Evolutionary conservation across 352 stramenopile species (phyloP).

Genomic region (Phytophthora cryptogea): DNA sequence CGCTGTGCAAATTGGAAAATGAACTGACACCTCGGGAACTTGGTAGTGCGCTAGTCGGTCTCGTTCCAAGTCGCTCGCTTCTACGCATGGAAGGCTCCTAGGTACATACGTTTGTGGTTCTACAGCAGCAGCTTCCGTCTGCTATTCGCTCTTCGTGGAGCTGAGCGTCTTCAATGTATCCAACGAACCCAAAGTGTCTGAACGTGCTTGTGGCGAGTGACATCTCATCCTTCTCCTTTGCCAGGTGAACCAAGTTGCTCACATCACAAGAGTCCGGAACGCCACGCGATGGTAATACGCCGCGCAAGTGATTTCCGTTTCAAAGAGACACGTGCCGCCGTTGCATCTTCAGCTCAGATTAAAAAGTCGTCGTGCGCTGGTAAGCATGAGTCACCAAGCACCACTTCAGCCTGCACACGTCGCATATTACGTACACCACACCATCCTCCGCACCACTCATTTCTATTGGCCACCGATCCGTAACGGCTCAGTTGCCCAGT

Average conservation of each 20-base stretch:
- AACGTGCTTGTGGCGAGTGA: neutral
- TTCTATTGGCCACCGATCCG: slow-evolving; percentile 14
- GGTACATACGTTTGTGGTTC: slow-evolving; percentile 9
- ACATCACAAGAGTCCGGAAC: neutral
- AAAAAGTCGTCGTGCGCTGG: too few species aligned
- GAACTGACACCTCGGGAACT: slow-evolving; percentile 1
- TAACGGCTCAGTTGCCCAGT: slow-evolving; percentile 12
- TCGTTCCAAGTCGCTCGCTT: neutral
- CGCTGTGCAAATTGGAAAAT: slow-evolving; percentile 22
- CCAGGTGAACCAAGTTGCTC: neutral
- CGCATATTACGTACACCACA: slow-evolving; percentile 28
- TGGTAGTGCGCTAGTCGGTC: neutral
- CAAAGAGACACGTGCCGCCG: neutral
- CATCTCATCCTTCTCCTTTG: neutral
- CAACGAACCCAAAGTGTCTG: neutral
- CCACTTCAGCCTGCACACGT: slow-evolving; percentile 23
- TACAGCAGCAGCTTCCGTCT: slow-evolving; percentile 5
- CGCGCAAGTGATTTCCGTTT: too few species aligned
- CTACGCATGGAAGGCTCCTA: neutral
- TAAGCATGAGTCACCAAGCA: neutral
- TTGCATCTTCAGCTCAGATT: neutral
- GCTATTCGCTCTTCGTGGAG: slow-evolving; percentile 19
- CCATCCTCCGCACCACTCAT: slow-evolving; percentile 34
- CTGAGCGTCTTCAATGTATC: neutral
- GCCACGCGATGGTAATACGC: neutral